Evolutionary conservation across 345 rosid genomes (phyloP).

Genomic region (Corchorus capsularis): DNA sequence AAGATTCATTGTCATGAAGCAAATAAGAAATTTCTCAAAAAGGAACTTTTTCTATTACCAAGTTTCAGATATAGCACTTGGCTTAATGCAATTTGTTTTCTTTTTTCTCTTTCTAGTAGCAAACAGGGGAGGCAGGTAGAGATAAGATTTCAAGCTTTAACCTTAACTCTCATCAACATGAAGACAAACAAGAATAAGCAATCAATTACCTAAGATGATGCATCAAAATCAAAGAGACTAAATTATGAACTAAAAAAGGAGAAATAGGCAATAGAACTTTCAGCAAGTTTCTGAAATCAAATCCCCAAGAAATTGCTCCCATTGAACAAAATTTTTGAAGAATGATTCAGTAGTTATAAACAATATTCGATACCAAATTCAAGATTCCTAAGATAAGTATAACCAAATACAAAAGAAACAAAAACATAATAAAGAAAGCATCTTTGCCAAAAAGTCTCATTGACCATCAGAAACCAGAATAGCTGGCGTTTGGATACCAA

Average conservation of each 20-base stretch:
- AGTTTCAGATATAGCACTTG: constrained; percentile 7
- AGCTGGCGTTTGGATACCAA: not conserved
- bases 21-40: not conserved
- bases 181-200: constrained; percentile 1
- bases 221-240: constrained; percentile 10
- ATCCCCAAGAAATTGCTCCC: constrained; percentile 5
- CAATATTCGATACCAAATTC: not conserved
- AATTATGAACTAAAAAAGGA: not conserved
- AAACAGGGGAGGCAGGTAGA: not conserved
- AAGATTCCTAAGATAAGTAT: constrained; percentile 4
- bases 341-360: not conserved
- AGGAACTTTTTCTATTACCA: not conserved
- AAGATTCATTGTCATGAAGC: not conserved
- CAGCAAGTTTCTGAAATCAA: not conserved
- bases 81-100: not conserved
- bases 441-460: constrained; percentile 6
- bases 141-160: not conserved
- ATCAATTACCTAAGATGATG: not conserved
- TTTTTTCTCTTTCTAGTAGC: not conserved
- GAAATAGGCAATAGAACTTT: not conserved
- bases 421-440: not conserved
- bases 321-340: not conserved
- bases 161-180: not conserved
- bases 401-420: not conserved
- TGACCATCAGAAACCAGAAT: constrained; percentile 5